Percentiles rank a stretch among this genome's conserved stretches.
phyloP scores from a whole-genome alignment of 169 alveolate genomes.

The Theileria annulata region DNA sequence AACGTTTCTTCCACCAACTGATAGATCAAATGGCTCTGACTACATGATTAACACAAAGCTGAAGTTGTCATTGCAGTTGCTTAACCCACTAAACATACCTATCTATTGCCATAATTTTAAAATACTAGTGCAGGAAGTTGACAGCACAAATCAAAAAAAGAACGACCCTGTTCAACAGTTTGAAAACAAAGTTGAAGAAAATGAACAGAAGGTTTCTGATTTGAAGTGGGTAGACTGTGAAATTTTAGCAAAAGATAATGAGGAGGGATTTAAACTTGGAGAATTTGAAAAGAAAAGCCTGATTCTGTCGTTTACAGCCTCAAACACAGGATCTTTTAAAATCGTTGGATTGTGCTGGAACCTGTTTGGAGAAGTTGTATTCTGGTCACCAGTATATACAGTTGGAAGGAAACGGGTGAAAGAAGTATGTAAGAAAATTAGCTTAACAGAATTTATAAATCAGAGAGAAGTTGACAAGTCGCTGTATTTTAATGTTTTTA shows the following conservation, averaged over 20 bases:
- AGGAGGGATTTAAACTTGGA: conserved; percentile 15
- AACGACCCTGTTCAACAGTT: no score
- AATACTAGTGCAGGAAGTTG: conserved; percentile 33
- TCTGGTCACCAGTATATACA: conserved; percentile 56
- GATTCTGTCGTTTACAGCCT: conserved; percentile 30
- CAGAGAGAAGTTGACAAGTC: conserved; percentile 5
- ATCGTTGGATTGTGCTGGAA: conserved; percentile 58
- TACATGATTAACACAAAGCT: conserved; percentile 7
- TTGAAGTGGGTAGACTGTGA: conserved; percentile 5
- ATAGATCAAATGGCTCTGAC: background rate
- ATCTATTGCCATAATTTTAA: conserved; percentile 53
- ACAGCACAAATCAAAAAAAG: background rate
- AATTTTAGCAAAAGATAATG: background rate
- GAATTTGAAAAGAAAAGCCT: conserved; percentile 39
- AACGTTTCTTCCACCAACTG: background rate
- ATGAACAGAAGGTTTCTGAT: conserved; percentile 4
- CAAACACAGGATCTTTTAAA: conserved; percentile 17
- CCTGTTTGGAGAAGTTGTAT: conserved; percentile 38
- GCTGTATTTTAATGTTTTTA: background rate
- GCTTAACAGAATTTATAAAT: background rate
- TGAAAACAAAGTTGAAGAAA: no score
- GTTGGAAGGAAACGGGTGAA: conserved; percentile 1
- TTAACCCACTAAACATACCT: conserved; percentile 54
- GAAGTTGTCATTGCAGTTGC: conserved; percentile 13
- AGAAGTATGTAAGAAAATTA: background rate